Evolutionary conservation across 179 eudicot species (phyloP).

Genomic region (Heliamphora pulchella): DNA sequence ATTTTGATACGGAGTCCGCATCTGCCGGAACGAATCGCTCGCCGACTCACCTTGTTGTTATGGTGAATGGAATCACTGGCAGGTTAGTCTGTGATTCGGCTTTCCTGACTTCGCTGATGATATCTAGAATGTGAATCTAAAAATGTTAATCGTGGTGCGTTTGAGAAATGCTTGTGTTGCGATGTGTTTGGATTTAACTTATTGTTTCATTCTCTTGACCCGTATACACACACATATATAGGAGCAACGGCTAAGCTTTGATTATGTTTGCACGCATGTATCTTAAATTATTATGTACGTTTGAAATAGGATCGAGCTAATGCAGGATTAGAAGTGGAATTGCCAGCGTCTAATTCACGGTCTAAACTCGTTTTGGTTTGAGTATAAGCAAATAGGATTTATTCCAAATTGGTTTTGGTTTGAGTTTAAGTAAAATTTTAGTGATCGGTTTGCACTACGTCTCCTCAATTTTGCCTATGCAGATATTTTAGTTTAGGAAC

Average conservation of each 20-base stretch:
- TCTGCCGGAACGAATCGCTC: slow-evolving; percentile 17
- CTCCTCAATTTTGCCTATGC: not conserved
- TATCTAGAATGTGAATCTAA: not conserved
- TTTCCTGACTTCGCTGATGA: not conserved
- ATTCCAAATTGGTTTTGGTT: not conserved
- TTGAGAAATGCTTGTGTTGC: not conserved
- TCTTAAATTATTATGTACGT: not conserved
- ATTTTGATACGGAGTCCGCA: slow-evolving; percentile 54
- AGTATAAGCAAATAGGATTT: not conserved
- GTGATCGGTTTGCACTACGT: not conserved
- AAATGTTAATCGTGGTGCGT: not conserved
- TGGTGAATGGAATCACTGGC: slow-evolving; percentile 81
- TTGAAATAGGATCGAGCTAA: not conserved
- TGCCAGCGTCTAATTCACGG: not conserved
- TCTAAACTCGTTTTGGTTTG: not conserved
- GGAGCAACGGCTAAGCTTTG: not conserved
- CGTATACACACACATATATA: no score
- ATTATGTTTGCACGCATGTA: not conserved
- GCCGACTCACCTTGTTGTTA: slow-evolving; percentile 63
- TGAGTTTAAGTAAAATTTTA: not conserved
- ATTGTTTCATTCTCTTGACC: not conserved
- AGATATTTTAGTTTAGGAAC: not conserved
- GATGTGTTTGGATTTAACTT: not conserved
- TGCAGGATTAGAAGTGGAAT: not conserved
- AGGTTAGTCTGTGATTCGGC: slow-evolving; percentile 33